phyloP scores from a whole-genome alignment of 169 alveolate genomes.

The Cryptosporidium meleagridis region DNA sequence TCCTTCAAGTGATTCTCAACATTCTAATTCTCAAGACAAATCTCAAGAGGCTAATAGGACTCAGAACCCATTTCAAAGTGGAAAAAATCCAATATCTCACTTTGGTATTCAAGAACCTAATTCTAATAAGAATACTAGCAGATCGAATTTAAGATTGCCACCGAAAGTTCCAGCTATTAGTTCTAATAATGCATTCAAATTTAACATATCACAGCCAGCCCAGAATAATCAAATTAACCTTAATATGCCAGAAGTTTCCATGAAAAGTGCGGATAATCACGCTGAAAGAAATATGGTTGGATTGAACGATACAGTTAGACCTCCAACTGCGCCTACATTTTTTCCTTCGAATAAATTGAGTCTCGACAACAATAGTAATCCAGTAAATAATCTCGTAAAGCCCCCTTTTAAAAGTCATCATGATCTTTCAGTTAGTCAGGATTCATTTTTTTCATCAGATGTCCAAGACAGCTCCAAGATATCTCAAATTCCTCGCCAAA shows the following conservation, averaged over 20 bases:
- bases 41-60: not conserved
- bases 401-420: not conserved
- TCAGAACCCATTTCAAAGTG: not conserved
- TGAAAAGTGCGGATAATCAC: not conserved
- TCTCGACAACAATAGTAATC: not conserved
- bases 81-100: not conserved
- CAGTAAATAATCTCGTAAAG: not conserved
- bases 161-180: slow-evolving; percentile 22
- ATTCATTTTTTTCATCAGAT: not conserved
- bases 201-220: slow-evolving; percentile 2
- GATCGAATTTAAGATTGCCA: slow-evolving; percentile 10
- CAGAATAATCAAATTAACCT: slow-evolving; percentile 2
- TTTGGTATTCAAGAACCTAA: slow-evolving; percentile 16
- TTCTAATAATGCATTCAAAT: slow-evolving; percentile 1
- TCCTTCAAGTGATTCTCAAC: not conserved
- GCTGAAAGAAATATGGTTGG: not conserved
- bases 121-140: not conserved
- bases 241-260: not conserved
- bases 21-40: not conserved
- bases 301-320: slow-evolving; percentile 28
- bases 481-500: not conserved
- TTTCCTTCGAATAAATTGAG: not conserved
- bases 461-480: not conserved
- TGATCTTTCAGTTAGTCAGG: not conserved
- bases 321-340: slow-evolving; percentile 73